These are phyloP conservation scores for Candida sp. DNA, from an alignment of 1,139 yeast genomes.

Conservation along the genomic window DNA sequence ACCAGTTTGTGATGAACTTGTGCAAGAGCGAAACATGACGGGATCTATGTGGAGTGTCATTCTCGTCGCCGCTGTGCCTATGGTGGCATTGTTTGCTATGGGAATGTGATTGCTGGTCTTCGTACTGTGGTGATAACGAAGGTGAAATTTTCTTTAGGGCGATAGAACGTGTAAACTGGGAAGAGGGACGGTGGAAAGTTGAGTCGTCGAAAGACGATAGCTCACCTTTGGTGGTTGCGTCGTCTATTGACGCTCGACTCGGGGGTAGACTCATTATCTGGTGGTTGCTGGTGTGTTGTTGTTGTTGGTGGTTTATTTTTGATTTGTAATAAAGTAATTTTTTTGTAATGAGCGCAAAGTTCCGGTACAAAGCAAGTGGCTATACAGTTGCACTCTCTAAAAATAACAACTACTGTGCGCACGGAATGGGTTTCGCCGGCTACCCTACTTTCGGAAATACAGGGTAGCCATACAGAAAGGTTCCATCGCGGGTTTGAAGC, in stretches of 20 bases:
- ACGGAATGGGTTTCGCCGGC: no score
- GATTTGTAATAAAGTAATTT: neutral
- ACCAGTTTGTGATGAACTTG: constrained; percentile 43
- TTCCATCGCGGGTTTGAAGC: no score
- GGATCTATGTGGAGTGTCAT: neutral
- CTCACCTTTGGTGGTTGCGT: neutral
- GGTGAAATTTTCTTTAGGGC: constrained; percentile 2
- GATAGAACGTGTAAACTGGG: neutral
- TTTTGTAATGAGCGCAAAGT: neutral
- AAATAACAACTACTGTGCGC: no score
- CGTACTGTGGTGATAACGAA: constrained; percentile 5
- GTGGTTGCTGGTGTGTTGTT: neutral
- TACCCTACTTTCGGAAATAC: no score
- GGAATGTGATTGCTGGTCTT: neutral
- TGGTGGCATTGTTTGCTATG: neutral
- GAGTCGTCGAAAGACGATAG: constrained; percentile 4
- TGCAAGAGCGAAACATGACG: constrained; percentile 15
- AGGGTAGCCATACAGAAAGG: no score
- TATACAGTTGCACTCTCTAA: no score
- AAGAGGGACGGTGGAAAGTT: constrained; percentile 1
- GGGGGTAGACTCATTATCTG: constrained; percentile 1
- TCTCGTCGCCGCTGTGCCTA: neutral
- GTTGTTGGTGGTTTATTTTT: neutral
- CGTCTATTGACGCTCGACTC: neutral
- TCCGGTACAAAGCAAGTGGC: neutral